Base-by-base conservation (phyloP, 2,329 filamentous ascomycete genomes). In the Aspergillus tamarii region DNA sequence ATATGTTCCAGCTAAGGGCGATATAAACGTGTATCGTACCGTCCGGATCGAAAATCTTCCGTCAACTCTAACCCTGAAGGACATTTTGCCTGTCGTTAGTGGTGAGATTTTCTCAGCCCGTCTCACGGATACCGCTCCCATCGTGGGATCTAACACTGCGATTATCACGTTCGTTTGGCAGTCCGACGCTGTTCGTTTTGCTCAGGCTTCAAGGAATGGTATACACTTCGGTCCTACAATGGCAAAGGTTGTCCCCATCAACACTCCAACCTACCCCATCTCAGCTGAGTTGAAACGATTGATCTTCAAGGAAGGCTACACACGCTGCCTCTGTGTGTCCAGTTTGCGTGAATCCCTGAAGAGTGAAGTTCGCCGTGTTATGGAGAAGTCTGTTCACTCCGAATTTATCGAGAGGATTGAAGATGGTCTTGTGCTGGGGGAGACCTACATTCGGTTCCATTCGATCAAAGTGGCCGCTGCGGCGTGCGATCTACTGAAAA, bases 231-330 rank as follows among this genome's bases (percentile, higher is more conserved):
- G 72, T 5, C 52, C 65, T 8, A 61, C 59, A 9, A 59, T 62
- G 39, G 70, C 68, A 28, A 71, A 65, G 23, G 69, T 74, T 3
- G 58, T 65, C 6, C 67, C 73, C 10, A 68, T 73, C 19, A 62
- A 69, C 48, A 76, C 73, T 8, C 71, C 74, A 1, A 77, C 73
- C 5, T 76, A 74, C 39, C 74, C 74, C 7, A 74, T 76, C 21
- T 57, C 70, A 0, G 60, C 61, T 10, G 60, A 64, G 3, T 71
- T 74, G 61, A 61, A 68, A 30, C 32, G 58, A 2, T 60, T 70
- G 45, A 69, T 76, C 19, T 57, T 64, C 14, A 46, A 70, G 0
- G 48, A 68, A 32, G 70, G 71, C 11, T 64, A 72, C 36, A 76
- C 72, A 4, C 72, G 74, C 10, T 72, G 66, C 32, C n/a, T 76